These are phyloP conservation scores for Aspergillus sparsus DNA, from an alignment of 495 filamentous ascomycete species.

Conservation along the genomic window DNA sequence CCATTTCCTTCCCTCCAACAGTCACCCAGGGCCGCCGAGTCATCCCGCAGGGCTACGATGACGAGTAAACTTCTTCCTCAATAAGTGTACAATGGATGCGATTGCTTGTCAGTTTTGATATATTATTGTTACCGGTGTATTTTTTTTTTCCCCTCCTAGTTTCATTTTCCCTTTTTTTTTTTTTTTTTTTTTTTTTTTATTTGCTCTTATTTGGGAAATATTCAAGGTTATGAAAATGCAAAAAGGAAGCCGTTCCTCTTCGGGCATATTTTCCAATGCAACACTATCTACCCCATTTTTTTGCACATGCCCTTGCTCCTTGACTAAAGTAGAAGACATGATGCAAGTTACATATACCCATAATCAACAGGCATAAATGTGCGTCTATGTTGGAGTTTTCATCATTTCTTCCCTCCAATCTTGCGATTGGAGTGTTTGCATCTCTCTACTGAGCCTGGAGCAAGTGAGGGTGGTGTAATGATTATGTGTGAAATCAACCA, in stretches of 20 bases:
- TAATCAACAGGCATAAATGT: no score
- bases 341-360: not conserved
- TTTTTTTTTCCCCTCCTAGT: no score
- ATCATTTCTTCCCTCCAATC: no score
- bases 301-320: not conserved
- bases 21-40: constrained; percentile 76
- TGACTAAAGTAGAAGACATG: constrained; percentile 2
- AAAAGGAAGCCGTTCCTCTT: not conserved
- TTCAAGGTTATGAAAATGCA: not conserved
- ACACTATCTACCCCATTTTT: not conserved
- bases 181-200: constrained; percentile 6
- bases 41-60: constrained; percentile 75
- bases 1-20: constrained; percentile 30
- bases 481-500: no score
- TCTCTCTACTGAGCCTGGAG: no score
- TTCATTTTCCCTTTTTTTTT: no score
- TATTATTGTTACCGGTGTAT: no score
- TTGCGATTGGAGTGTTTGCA: no score
- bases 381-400: no score
- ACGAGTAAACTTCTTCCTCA: constrained; percentile 43
- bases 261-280: not conserved
- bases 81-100: constrained; percentile 14
- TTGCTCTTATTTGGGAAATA: constrained; percentile 29
- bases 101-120: constrained; percentile 24
- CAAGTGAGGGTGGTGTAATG: no score